Evolutionary conservation across 306 rosid species (phyloP).

Genomic region (Begonia fuchsioides): DNA sequence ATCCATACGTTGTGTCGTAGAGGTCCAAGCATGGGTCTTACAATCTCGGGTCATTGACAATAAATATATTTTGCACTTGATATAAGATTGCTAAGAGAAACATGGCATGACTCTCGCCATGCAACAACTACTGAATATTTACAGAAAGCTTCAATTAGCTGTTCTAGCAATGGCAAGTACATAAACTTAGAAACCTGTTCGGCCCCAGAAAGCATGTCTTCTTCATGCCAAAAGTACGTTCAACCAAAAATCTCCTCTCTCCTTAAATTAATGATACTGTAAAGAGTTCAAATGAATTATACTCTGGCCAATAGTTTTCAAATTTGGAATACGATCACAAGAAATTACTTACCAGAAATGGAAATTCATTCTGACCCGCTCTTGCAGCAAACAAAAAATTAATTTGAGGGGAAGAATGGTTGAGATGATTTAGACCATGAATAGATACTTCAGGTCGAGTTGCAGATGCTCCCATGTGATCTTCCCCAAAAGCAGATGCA

Average conservation of each 20-base stretch:
- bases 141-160: not conserved
- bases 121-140: not conserved
- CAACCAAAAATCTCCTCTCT: slow-evolving; percentile 7
- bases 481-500: slow-evolving; percentile 97
- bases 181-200: not conserved
- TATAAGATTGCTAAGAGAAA: too few species aligned
- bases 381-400: slow-evolving; percentile 1
- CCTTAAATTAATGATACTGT: not conserved
- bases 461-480: slow-evolving; percentile 52
- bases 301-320: too few species aligned
- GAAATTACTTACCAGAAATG: too few species aligned
- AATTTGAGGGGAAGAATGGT: slow-evolving; percentile 9
- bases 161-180: not conserved
- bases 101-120: too few species aligned
- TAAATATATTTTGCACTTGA: too few species aligned
- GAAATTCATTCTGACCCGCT: slow-evolving; percentile 3
- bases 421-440: slow-evolving; percentile 48
- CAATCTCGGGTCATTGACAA: too few species aligned
- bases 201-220: not conserved
- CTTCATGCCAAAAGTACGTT: slow-evolving; percentile 1
- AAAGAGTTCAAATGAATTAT: too few species aligned
- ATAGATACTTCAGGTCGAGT: slow-evolving; percentile 87
- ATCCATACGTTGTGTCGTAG: too few species aligned
- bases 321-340: too few species aligned
- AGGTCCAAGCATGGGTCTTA: too few species aligned